Evolutionary conservation across 2,329 filamentous ascomycete species (phyloP), one percentile per base, ranked within the genome.

Genomic region (Aaosphaeria pasadenensis): DNA sequence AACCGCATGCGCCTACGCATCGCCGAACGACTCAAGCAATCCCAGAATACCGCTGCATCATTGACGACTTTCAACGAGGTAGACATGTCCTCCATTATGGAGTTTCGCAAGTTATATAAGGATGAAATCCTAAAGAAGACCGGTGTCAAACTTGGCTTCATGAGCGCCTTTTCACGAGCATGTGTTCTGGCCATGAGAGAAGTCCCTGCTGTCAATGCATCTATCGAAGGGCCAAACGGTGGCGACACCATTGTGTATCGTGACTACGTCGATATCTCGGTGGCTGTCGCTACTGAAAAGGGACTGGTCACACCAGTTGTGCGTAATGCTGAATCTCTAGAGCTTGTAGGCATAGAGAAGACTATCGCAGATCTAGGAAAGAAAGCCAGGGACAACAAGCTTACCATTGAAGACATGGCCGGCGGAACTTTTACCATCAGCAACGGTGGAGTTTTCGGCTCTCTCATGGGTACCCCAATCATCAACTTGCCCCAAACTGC

Each of bases 21-120:
- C 60, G 90, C 94, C 44, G 94, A 99, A 78, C 91, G 94, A 60
- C 83, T 99, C 57, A 99, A 99, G 84, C 94, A 99, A 72, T 97
- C 94, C 17, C 94, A 99, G 71, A 99, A 99, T 77, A 97, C 94
- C 1, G 92, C 94, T 44, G 94, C 94, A 40, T 96, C 94, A 4
- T 80, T 99, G 45, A 97, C 94, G 42, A 99, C 94, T 29, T 99
- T 99, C 82, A 96, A 99, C 73, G 92, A 97, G 74, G 94, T 99
- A 52, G 94, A 99, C 72, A 99, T 99, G 94, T 95, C 92, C 31
- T 89, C 88, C 24, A 79, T 99, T 43, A 96, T 97, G 87, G 90
- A 96, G 54, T 92, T 99, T 78, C 88, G 94, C 61, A 96, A 95
- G 74, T 79, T 91, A 42, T 97, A 97, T 82, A 97, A 97, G 79